Evolutionary conservation across 805 yeast species (phyloP).

Genomic region (Candida insectorum): DNA sequence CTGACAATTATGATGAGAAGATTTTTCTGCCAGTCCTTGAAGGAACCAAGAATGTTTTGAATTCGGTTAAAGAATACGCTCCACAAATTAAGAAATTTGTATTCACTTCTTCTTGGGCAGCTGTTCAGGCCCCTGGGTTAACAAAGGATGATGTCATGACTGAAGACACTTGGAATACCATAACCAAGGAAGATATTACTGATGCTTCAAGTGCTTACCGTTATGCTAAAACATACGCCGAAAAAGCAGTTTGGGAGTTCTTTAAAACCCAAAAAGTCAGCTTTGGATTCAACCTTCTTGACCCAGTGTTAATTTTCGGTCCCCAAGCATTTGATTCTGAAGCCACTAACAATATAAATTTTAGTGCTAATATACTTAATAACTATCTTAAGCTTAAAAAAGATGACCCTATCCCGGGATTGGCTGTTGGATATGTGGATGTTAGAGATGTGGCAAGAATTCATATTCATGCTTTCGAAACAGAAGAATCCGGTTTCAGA

Average conservation of each 20-base stretch:
- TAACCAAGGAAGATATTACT: slow-evolving; percentile 16
- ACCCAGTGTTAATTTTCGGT: slow-evolving; percentile 48
- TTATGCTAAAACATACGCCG: slow-evolving; percentile 54
- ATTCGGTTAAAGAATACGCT: slow-evolving; percentile 42
- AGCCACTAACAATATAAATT: slow-evolving; percentile 24
- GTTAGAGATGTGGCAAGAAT: slow-evolving; percentile 63
- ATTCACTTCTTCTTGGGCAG: slow-evolving; percentile 45
- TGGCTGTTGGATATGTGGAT: slow-evolving; percentile 36
- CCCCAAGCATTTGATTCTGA: slow-evolving; percentile 46
- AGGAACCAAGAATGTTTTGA: slow-evolving; percentile 25
- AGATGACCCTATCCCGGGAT: slow-evolving; percentile 13
- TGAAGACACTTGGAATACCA: slow-evolving; percentile 36
- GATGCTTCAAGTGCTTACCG: slow-evolving; percentile 25
- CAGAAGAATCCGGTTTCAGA: slow-evolving; percentile 7
- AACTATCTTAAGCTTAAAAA: slow-evolving; percentile 21
- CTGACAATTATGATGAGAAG: slow-evolving; percentile 17
- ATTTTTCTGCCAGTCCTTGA: slow-evolving; percentile 37
- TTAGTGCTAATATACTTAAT: slow-evolving; percentile 26
- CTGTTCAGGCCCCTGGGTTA: slow-evolving; percentile 25
- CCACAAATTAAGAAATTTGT: slow-evolving; percentile 46
- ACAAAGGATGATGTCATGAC: slow-evolving; percentile 10
- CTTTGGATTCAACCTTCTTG: slow-evolving; percentile 39
- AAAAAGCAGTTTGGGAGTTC: slow-evolving; percentile 56
- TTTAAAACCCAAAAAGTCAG: slow-evolving; percentile 32
- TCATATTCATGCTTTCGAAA: slow-evolving; percentile 50